Base-by-base conservation (phyloP, 2,329 filamentous ascomycete genomes). In the Clarireedia monteithiana region DNA sequence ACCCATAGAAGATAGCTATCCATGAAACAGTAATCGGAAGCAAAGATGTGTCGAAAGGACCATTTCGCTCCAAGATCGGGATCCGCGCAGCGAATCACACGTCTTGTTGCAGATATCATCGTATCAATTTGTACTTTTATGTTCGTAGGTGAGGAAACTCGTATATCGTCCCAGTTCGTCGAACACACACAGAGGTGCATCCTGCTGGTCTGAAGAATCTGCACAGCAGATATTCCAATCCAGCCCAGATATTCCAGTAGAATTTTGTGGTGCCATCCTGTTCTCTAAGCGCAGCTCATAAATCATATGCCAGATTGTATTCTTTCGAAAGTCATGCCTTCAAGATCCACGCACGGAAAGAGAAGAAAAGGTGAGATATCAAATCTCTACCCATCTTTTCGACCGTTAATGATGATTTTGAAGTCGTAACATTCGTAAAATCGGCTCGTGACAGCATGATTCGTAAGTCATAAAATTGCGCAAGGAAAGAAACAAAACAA, bases 401-500 rank as follows among this genome's bases (percentile, higher is more conserved):
- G 23, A 6, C 23, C 44, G 44, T 47, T 47, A 27, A 27, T 14
- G 44, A 27, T 47, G 7, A 47, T n/a, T 12, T 47, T 23, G 15
- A 24, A 42, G 39, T n/a, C 15, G 30, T 47, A 23, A 47, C 27
- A 14, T 47, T 26, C 44, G 10, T 47, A 12, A 47, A 12, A 47
- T 30, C 15, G 10, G 26, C 17, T 47, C 58, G 56, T 55, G 27
- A 20, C 36, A 57, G 56, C 62, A 62, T 64, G 60, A 50, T 48
- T 38, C 53, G 44, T 55, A 48, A 55, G 27, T 55, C 53, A 34
- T 55, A 36, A 55, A 50, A 24, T 45, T 45, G 30, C 40, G 30
- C 30, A 34, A 34, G 30, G 30, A 34, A 62, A 52, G 55, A 57
- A 59, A 61, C 63, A 63, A 67, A 62, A 15, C 17, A 45, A 50